Evolutionary conservation across 2,329 filamentous ascomycete genomes (phyloP), one percentile per base, ranked within the genome.

Genomic region (Plenodomus biglobosus): DNA sequence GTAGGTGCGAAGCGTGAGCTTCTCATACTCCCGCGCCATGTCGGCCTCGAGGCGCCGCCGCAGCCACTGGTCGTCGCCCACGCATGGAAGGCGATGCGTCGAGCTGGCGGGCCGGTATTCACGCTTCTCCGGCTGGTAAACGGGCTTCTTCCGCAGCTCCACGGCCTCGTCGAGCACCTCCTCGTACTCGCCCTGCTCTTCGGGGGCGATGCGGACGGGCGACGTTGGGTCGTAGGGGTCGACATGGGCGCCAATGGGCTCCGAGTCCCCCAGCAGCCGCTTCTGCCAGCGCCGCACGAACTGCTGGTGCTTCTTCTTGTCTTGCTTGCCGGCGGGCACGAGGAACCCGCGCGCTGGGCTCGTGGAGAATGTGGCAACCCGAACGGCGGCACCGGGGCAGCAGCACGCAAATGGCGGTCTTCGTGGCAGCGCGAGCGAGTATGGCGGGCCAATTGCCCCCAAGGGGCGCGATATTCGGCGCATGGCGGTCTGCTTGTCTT

Each of bases 51-150:
- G 60, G 27, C 62, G 60, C 46, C 69, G 53, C 52, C 63, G 64
- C 27, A 69, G 59, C 73, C 74, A 77, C 44, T 76, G 61, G 49
- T 76, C 75, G 6, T 72, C 71, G 32, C 85, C 85, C 27, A 86
- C 73, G 41, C 69, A 71, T 55, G 80, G 74, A 49, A 87, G 65
- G 0, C 77, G 78, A 17, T 30, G 39, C 11, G 45, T 42, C 4
- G 50, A 36, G 13, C 52, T 35, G 2, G 58, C 55, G 17, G 50
- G 51, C 17, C 40, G 44, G 40, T 66, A 55, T 6, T 18, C n/a
- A 17, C 44, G 52, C 8, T 50, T 19, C 5, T 15, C 20, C n/a
- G 18, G 16, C 38, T 8, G 11, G 19, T 24, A 37, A 16, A 6
- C 11, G 3, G 5, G 7, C 8, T 24, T 5, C 18, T 40, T 39